These are phyloP conservation scores for Trametes polyzona DNA, from an alignment of 1,284 basidiomycete genomes.

Conservation along the genomic window DNA sequence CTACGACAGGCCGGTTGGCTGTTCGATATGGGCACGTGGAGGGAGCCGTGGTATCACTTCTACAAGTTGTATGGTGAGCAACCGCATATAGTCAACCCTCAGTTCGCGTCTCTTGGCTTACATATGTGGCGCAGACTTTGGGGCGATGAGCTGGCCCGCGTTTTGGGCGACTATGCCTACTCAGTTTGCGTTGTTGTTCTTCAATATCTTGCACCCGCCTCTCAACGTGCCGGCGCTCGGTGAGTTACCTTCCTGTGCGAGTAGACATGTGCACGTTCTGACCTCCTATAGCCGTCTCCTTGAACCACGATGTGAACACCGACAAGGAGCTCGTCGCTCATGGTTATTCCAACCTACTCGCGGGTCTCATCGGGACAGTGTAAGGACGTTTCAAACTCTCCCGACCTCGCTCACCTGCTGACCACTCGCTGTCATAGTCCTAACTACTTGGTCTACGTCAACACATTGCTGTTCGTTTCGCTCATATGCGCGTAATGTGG, in stretches of 20 bases:
- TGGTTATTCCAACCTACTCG: constrained; percentile 88
- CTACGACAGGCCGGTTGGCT: constrained; percentile 83
- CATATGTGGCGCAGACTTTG: constrained; percentile 52
- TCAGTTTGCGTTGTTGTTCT: constrained; percentile 86
- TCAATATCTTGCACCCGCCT: constrained; percentile 94
- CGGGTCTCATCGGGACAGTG: constrained; percentile 85
- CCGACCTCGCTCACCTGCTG: neutral
- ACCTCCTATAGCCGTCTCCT: constrained; percentile 70
- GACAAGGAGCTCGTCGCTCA: constrained; percentile 94
- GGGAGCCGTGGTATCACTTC: constrained; percentile 82
- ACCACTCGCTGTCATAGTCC: constrained; percentile 47
- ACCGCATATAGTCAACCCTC: too few species aligned
- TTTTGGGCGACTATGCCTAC: constrained; percentile 83
- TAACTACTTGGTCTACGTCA: constrained; percentile 89
- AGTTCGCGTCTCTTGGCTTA: too few species aligned
- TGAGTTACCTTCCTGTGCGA: constrained; percentile 28
- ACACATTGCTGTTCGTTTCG: constrained; percentile 76
- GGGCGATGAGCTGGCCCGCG: constrained; percentile 60
- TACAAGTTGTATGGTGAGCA: constrained; percentile 80
- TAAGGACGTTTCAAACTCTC: constrained; percentile 39
- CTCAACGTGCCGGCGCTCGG: constrained; percentile 93
- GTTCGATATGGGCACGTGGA: constrained; percentile 75
- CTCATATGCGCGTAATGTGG: neutral
- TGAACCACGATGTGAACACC: constrained; percentile 91
- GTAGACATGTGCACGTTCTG: neutral